Evolutionary conservation across 495 filamentous ascomycete genomes (phyloP).

Genomic region (Neurospora intermedia): DNA sequence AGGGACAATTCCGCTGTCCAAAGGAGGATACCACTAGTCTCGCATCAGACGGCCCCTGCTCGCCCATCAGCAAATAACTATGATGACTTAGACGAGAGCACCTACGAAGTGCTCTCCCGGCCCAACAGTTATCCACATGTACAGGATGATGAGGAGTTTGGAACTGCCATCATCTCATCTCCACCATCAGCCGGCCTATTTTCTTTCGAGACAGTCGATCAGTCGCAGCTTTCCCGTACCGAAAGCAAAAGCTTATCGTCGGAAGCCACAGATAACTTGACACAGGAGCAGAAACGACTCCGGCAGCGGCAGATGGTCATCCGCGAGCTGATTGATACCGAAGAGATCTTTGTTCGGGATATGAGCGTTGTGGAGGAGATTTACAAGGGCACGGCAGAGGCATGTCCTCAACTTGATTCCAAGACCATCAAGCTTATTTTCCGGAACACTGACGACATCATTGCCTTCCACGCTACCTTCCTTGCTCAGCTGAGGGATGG

Average conservation of each 20-base stretch:
- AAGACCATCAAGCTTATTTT: slow-evolving; percentile 85
- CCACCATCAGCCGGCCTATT: slow-evolving; percentile 25
- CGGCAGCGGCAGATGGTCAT: slow-evolving; percentile 65
- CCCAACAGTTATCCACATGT: slow-evolving; percentile 30
- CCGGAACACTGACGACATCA: slow-evolving; percentile 78
- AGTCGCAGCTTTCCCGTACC: slow-evolving; percentile 4
- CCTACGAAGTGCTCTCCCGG: slow-evolving; percentile 32
- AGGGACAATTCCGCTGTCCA: slow-evolving; percentile 8
- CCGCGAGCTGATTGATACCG: slow-evolving; percentile 85
- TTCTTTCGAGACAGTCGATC: slow-evolving; percentile 25
- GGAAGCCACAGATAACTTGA: slow-evolving; percentile 17
- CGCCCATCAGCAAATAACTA: slow-evolving; percentile 11
- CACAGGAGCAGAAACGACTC: slow-evolving; percentile 35
- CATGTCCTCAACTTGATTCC: slow-evolving; percentile 63
- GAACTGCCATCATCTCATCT: slow-evolving; percentile 19
- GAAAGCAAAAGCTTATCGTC: slow-evolving; percentile 13
- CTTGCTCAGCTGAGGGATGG: slow-evolving; percentile 68
- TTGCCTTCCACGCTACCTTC: slow-evolving; percentile 69
- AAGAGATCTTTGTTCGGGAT: slow-evolving; percentile 74
- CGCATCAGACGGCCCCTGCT: slow-evolving; percentile 27
- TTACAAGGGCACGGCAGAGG: slow-evolving; percentile 87
- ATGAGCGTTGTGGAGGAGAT: slow-evolving; percentile 96
- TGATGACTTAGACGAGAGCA: slow-evolving; percentile 15
- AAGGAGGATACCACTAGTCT: slow-evolving; percentile 17
- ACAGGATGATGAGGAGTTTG: slow-evolving; percentile 23